phyloP scores from a whole-genome alignment of 768 basidiomycete genomes.

The Lyophyllum semitale region DNA sequence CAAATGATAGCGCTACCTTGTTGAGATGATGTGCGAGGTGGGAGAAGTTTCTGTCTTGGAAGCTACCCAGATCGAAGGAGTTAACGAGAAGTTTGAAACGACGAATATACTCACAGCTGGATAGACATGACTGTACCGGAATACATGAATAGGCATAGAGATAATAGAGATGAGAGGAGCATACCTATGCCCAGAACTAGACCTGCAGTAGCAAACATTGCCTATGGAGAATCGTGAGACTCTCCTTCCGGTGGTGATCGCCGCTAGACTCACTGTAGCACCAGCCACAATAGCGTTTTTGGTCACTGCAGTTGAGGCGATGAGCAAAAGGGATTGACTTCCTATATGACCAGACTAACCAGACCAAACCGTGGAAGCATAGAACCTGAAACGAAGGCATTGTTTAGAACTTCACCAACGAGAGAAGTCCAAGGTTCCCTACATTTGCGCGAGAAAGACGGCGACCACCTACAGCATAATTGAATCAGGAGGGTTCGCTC shows the following conservation, averaged over 20 bases:
- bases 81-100: not conserved
- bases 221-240: not conserved
- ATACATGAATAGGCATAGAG: not conserved
- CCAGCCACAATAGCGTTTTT: slow-evolving; percentile 11
- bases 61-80: slow-evolving; percentile 1
- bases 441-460: slow-evolving; percentile 16
- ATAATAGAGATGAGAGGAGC: not conserved
- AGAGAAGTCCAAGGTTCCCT: not conserved
- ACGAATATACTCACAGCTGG: too few relatives aligned
- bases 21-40: slow-evolving; percentile 9
- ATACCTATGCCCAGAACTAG: slow-evolving; percentile 15
- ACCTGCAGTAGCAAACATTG: slow-evolving; percentile 10
- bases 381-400: slow-evolving; percentile 10
- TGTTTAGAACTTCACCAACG: not conserved
- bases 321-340: not conserved
- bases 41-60: slow-evolving; percentile 7
- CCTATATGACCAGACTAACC: not conserved
- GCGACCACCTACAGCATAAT: slow-evolving; percentile 4
- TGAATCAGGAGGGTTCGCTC: not conserved
- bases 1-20: slow-evolving; percentile 11
- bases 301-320: not conserved
- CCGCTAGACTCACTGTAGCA: slow-evolving; percentile 3
- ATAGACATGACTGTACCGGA: not conserved
- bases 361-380: slow-evolving; percentile 13
- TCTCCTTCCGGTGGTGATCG: not conserved